Evolutionary conservation across 805 yeast species (phyloP), one percentile per base, ranked within the genome.

Genomic region (Metschnikowia baotianmanensis): DNA sequence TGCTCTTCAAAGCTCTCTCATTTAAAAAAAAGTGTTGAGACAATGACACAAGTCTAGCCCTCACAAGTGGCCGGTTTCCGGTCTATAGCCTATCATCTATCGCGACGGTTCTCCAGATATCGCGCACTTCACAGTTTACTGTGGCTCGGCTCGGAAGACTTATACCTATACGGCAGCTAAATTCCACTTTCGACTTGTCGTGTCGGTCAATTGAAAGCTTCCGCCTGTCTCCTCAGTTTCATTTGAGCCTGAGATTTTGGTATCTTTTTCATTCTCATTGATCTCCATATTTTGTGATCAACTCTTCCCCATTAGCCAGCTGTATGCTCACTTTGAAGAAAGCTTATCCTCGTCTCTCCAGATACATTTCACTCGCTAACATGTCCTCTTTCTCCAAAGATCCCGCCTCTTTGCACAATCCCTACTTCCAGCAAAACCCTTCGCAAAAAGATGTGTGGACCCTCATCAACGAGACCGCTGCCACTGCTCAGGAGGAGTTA

Each of bases 401-500:
- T 35, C 55, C 62, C 6, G 57, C 50, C 22, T 35, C 61, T 6
- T 59, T 69, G 36, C 80, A 77, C 56, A 82, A 82, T 52, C 82
- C 83, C 0, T 83, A 84, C 61, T 85, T 86, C 65, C 53, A 56
- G 39, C 59, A 56, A 42, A 72, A 80, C 36, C 74, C 82, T 26
- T 78, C 80, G 12, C 80, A 83, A 32, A 87, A 89, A 57, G 99
- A 93, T 62, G 90, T 93, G 34, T 93, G 99, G 99, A 76, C 95
- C 2, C 68, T 93, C 50, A 86, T 95, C 63, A 93, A 93, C 59
- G 98, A 90, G 57, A 84, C 99, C 2, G 97, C 98, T 0, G 95
- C 95, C 3, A 78, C 78, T 4, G 89, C 95, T 11, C 83, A 81
- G 47, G 66, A 65, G 29, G 80, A 79, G 33, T 61, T 77, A 26